Evolutionary conservation across 1,284 basidiomycete genomes (phyloP).

Genomic region (Leccinum subspadiceum): DNA sequence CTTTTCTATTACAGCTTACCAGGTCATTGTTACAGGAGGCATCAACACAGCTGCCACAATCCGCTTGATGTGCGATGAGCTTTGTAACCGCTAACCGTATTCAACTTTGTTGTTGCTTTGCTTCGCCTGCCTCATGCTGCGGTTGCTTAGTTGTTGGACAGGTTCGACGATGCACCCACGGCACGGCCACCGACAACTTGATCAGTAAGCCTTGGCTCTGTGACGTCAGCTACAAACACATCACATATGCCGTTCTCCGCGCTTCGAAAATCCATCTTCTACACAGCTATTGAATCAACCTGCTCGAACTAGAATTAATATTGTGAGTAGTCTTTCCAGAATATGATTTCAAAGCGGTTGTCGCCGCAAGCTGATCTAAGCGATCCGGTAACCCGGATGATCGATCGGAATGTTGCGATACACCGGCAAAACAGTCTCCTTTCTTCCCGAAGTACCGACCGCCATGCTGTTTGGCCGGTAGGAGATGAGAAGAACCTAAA

Average conservation of each 20-base stretch:
- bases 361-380: not conserved
- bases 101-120: constrained; percentile 48
- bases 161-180: constrained; percentile 26
- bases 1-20: constrained; percentile 23
- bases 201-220: constrained; percentile 15
- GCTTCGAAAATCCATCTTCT: not conserved
- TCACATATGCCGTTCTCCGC: constrained; percentile 27
- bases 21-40: constrained; percentile 42
- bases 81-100: constrained; percentile 48
- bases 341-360: not conserved
- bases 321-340: too few relatives aligned
- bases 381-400: constrained; percentile 40
- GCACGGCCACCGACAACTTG: constrained; percentile 38
- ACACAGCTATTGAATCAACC: too few relatives aligned
- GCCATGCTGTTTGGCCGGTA: not conserved
- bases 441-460: not conserved
- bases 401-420: constrained; percentile 48
- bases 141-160: constrained; percentile 11
- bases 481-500: too few relatives aligned
- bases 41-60: constrained; percentile 41
- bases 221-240: constrained; percentile 51
- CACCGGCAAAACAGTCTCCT: constrained; percentile 26
- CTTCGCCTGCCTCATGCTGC: constrained; percentile 26
- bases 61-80: constrained; percentile 43
- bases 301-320: too few relatives aligned